Percentiles rank a stretch among this genome's conserved stretches.
phyloP scores from a whole-genome alignment of 2,329 filamentous ascomycete species.

The Apiospora sp. region DNA sequence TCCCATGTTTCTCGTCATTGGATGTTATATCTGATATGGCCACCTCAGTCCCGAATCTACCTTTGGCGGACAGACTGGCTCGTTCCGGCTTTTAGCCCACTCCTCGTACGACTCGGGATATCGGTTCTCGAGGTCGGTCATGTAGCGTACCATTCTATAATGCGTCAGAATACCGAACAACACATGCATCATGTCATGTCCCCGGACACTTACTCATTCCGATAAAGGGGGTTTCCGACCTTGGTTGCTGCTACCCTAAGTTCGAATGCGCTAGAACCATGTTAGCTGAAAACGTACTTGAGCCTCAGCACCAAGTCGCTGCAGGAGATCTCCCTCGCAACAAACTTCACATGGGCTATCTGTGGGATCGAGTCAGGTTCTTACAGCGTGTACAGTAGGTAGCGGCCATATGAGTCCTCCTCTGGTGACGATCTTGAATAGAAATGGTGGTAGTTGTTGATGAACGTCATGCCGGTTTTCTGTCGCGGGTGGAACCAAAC shows the following conservation, averaged over 20 bases:
- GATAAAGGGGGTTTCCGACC: not conserved
- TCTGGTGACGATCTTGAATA: not conserved
- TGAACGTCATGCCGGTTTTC: not conserved
- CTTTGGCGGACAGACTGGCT: not conserved
- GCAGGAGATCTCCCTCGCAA: too few species aligned
- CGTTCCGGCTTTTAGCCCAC: conserved; percentile 17
- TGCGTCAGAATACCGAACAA: not conserved
- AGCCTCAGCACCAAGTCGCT: too few species aligned
- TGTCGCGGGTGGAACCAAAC: not conserved
- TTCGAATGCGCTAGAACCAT: not conserved
- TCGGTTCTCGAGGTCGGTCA: conserved; percentile 13
- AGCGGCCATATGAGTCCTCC: not conserved
- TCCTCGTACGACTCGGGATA: conserved; percentile 26
- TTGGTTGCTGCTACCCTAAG: not conserved
- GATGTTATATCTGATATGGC: not conserved
- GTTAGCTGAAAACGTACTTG: not conserved
- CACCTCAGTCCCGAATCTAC: not conserved
- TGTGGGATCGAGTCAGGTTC: not conserved
- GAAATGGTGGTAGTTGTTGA: not conserved
- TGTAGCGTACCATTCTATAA: not conserved
- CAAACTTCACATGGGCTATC: too few species aligned
- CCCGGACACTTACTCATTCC: not conserved
- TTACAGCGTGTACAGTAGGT: not conserved
- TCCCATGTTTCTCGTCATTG: too few species aligned
- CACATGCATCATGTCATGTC: not conserved